phyloP scores from a whole-genome alignment of 148 eudicot genomes.

The Persicaria tinctoria region DNA sequence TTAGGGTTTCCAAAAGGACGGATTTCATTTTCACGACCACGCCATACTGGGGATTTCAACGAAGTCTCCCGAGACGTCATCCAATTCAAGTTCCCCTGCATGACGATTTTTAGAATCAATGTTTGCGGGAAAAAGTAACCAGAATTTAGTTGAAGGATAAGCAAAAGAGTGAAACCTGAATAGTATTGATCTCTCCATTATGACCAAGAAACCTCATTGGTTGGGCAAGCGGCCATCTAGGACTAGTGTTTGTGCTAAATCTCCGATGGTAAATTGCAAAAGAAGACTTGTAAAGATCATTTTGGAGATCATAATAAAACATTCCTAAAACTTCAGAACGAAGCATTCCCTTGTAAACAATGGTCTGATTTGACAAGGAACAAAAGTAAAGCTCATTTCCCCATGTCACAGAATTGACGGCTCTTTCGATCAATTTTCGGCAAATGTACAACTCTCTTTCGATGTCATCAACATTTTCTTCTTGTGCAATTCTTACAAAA shows the following conservation, averaged over 20 bases:
- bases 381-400: slow-evolving; percentile 90
- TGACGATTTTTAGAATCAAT: slow-evolving; percentile 9
- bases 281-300: slow-evolving; percentile 69
- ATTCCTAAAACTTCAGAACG: slow-evolving; percentile 91
- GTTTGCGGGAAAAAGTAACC: not conserved
- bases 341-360: slow-evolving; percentile 98
- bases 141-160: not conserved
- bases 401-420: slow-evolving; percentile 65
- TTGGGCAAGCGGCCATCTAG: slow-evolving; percentile 99
- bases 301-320: slow-evolving; percentile 78
- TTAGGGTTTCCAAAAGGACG: slow-evolving; percentile 93
- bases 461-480: slow-evolving; percentile 81
- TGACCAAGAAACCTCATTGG: slow-evolving; percentile 99
- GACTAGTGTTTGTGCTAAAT: slow-evolving; percentile 97
- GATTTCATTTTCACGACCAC: slow-evolving; percentile 91
- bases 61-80: slow-evolving; percentile 95
- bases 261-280: slow-evolving; percentile 97
- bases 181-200: slow-evolving; percentile 98
- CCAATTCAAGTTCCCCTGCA: slow-evolving; percentile 98
- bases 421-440: slow-evolving; percentile 80
- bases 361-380: slow-evolving; percentile 91
- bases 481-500: slow-evolving; percentile 60
- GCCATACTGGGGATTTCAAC: slow-evolving; percentile 90
- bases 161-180: slow-evolving; percentile 55
- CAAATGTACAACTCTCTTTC: slow-evolving; percentile 94